A percentile compares a stretch with the other conserved stretches of the same genome.
phyloP scores from a whole-genome alignment of 441 rosid species.

The Adansonia madagascariensis region DNA sequence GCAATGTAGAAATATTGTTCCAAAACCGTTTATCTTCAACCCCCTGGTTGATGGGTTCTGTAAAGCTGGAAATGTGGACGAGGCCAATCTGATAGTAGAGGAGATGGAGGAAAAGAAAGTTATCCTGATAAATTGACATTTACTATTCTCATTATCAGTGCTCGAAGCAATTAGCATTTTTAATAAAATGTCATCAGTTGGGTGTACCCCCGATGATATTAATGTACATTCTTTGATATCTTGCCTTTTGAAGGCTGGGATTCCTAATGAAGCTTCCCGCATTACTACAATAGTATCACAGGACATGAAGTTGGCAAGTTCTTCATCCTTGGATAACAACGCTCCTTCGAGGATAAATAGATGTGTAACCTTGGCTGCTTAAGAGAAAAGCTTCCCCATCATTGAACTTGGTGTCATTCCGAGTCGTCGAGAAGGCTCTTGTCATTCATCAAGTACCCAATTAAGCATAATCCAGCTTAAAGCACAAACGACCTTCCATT shows the following conservation, averaged over 20 bases:
- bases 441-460: conserved; percentile 6
- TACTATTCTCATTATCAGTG: conserved; percentile 88
- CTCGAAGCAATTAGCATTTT: conserved; percentile 70
- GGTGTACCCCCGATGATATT: conserved; percentile 72
- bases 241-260: conserved; percentile 85
- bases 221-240: conserved; percentile 63
- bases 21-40: conserved; percentile 77
- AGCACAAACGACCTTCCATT: conserved; percentile 11
- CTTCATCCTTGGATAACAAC: conserved; percentile 40
- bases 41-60: conserved; percentile 90
- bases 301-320: conserved; percentile 38
- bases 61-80: conserved; percentile 83
- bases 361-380: conserved; percentile 61
- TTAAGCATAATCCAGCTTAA: conserved; percentile 21
- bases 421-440: neutral
- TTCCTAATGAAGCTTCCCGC: conserved; percentile 70
- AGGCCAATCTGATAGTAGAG: conserved; percentile 65
- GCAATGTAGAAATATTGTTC: conserved; percentile 46
- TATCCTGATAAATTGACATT: conserved; percentile 81
- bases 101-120: conserved; percentile 77
- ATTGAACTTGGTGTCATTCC: neutral
- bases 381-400: conserved; percentile 19
- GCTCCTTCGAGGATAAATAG: conserved; percentile 35
- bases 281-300: conserved; percentile 44
- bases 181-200: conserved; percentile 68